These are phyloP conservation scores for Kluyveromyces dobzhanskii DNA, from an alignment of 805 yeast species.

Conservation along the genomic window DNA sequence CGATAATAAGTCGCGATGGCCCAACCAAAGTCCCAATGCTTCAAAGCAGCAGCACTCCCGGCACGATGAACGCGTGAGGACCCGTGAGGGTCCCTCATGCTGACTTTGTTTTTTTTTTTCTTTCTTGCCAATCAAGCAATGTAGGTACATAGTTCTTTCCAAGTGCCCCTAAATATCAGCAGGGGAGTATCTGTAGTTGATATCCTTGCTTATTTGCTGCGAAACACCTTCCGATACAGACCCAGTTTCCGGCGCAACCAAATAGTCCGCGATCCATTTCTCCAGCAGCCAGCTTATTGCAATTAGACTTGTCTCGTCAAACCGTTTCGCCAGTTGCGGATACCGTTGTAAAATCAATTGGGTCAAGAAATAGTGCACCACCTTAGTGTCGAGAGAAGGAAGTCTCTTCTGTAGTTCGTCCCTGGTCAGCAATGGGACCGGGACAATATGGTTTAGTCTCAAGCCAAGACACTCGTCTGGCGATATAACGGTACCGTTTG, in stretches of 20 bases:
- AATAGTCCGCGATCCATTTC: conserved; percentile 30
- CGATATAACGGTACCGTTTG: conserved; percentile 18
- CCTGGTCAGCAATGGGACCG: conserved; percentile 26
- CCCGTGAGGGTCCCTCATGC: too few species aligned
- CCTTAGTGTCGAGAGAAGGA: conserved; percentile 27
- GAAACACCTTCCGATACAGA: conserved; percentile 15
- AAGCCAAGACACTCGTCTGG: conserved; percentile 27
- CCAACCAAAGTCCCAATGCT: too few species aligned
- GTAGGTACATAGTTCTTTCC: too few species aligned
- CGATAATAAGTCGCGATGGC: too few species aligned
- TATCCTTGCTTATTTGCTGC: conserved; percentile 15
- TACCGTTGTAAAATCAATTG: conserved; percentile 24
- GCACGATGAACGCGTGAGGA: too few species aligned
- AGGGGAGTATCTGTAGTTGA: conserved; percentile 21
- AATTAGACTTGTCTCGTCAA: conserved; percentile 33
- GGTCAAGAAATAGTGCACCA: conserved; percentile 31
- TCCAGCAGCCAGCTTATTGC: conserved; percentile 32
- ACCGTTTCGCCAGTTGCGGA: conserved; percentile 19
- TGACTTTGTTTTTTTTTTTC: too few species aligned
- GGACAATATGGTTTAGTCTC: conserved; percentile 20
- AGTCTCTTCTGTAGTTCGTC: conserved; percentile 22
- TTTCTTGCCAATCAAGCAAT: too few species aligned
- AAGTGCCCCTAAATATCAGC: conserved; percentile 15
- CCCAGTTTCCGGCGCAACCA: conserved; percentile 7
- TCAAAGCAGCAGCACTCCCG: too few species aligned